Evolutionary conservation across 352 stramenopile genomes (phyloP), one percentile per base, ranked within the genome.

Genomic region (Phytophthora palmivora): DNA sequence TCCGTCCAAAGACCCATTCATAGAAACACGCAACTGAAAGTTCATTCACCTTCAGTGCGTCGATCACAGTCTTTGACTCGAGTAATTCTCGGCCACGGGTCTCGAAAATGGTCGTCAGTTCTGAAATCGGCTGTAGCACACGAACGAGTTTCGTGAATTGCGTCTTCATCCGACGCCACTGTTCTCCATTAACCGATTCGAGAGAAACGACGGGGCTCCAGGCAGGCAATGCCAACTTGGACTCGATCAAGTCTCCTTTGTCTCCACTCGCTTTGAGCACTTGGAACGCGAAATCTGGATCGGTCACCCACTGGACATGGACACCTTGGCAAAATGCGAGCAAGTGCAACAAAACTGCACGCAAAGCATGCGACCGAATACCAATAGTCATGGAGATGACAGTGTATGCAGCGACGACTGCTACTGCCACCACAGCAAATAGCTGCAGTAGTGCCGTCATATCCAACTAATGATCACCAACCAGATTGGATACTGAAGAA

Each of bases 161-260:
- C 4, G 16, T 34, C 30, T 72, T 72, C 67, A 76, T 76, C 15
- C 57, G 62, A 16, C 54, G 49, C 67, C 67, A 76, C 34, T 72
- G 67, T 2, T 64, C 46, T 2, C 56, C 67, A 55, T 59, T 76
- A 14, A 76, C 51, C 4, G 67, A 72, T 36, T 76, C 67, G 6
- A 76, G 67, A 4, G 67, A 76, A 11, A 76, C 15, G 0, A 76
- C 34, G 0, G 67, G 67, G 3, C 37, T 52, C 67, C 67, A 76
- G 7, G 56, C 50, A 9, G 67, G 67, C 0, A 63, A 21, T 1
- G 67, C 56, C 3, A 76, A 22, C 44, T 69, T 33, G 0, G 41
- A 51, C 41, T 76, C 67, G 32, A 76, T 76, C 26, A 76, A 22
- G 11, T 69, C 42, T 30, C 67, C 67, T 30, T 76, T 76, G 26